A percentile compares a stretch with the other conserved stretches of the same genome.
phyloP scores from a whole-genome alignment of 257 asterid species.

The Avicennia marina region DNA sequence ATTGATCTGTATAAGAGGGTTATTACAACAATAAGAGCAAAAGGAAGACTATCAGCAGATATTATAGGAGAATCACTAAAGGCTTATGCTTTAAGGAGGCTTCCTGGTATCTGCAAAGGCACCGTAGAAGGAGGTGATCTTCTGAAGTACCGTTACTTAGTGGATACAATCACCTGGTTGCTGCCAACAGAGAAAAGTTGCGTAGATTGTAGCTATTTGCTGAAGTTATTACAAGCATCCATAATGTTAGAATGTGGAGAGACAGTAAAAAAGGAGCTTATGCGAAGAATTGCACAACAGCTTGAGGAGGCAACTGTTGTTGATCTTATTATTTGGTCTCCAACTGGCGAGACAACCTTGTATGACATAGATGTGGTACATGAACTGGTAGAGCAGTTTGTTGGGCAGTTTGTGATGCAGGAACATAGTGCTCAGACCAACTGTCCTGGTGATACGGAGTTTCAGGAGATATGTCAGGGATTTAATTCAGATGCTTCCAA shows the following conservation, averaged over 20 bases:
- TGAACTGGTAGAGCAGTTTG: conserved; percentile 64
- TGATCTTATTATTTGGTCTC: conserved; percentile 50
- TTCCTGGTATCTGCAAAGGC: conserved; percentile 25
- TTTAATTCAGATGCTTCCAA: conserved; percentile 56
- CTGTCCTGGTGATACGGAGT: conserved; percentile 31
- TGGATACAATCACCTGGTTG: conserved; percentile 47
- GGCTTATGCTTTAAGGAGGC: conserved; percentile 49
- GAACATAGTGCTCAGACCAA: conserved; percentile 31
- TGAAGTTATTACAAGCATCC: conserved; percentile 54
- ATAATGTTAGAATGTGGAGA: conserved; percentile 54
- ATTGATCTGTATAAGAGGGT: conserved; percentile 63
- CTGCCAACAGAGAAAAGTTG: conserved; percentile 51
- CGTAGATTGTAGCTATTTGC: conserved; percentile 53
- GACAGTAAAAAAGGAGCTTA: conserved; percentile 41
- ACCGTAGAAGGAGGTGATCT: conserved; percentile 24
- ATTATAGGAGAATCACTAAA: conserved; percentile 68
- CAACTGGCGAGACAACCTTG: conserved; percentile 42
- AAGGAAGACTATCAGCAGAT: conserved; percentile 48
- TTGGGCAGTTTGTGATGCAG: conserved; percentile 50
- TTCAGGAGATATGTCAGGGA: conserved; percentile 34
- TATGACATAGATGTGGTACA: conserved; percentile 43
- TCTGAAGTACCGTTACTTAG: conserved; percentile 49
- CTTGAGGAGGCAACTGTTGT: conserved; percentile 62
- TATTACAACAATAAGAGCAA: conserved; percentile 48
- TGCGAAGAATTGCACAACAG: conserved; percentile 47